A percentile compares a stretch with the other conserved stretches of the same genome.
phyloP scores from a whole-genome alignment of 257 asterid species.

The Petunia secreta region DNA sequence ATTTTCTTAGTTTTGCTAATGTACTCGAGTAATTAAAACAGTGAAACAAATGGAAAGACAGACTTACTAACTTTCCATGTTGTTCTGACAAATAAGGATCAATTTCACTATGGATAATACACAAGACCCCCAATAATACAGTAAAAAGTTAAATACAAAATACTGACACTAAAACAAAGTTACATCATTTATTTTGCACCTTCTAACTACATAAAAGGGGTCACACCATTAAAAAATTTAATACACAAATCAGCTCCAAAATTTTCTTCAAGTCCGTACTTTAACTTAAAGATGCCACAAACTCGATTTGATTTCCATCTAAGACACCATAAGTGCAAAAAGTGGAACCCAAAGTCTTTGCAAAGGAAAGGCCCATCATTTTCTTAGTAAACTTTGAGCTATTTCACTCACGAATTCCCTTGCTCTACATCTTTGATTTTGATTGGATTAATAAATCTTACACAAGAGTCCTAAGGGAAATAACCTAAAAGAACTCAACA shows the following conservation, averaged over 20 bases:
- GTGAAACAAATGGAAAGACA: neutral
- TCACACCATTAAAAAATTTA: slow-evolving; percentile 2
- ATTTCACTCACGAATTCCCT: slow-evolving; percentile 2
- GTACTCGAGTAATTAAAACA: neutral
- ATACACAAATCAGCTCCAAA: slow-evolving; percentile 8
- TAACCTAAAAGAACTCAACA: neutral
- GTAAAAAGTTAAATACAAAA: slow-evolving; percentile 1
- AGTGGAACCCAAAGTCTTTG: neutral
- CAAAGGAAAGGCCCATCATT: neutral
- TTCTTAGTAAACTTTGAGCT: neutral
- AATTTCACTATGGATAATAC: neutral
- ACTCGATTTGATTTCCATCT: neutral
- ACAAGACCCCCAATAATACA: neutral
- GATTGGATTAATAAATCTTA: neutral
- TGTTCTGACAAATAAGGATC: neutral
- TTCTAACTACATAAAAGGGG: slow-evolving; percentile 15
- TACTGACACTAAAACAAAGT: neutral
- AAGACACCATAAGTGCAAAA: neutral
- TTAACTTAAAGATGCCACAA: slow-evolving; percentile 6
- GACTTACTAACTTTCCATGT: neutral
- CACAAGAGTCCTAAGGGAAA: neutral
- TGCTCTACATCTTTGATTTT: neutral
- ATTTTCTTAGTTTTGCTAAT: neutral
- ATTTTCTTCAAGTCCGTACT: neutral
- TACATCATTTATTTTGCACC: neutral